A percentile compares a stretch with the other conserved stretches of the same genome.
phyloP scores from a whole-genome alignment of 2,329 filamentous ascomycete species.

The Orbilia javanica region DNA sequence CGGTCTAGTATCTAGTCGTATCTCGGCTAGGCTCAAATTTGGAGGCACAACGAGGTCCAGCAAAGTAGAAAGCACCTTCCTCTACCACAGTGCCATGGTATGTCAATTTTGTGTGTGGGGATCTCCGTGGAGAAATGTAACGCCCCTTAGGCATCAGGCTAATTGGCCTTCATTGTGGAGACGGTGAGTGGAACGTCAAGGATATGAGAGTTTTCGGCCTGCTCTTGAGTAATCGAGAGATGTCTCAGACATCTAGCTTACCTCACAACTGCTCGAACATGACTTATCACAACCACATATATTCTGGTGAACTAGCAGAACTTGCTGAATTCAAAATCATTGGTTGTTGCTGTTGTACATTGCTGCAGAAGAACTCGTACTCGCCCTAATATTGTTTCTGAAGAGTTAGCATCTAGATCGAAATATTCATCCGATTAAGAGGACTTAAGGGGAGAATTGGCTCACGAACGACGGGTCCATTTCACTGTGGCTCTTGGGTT shows the following conservation, averaged over 20 bases:
- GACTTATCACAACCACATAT: slow-evolving; percentile 48
- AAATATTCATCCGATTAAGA: slow-evolving; percentile 4
- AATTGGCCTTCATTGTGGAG: slow-evolving; percentile 46
- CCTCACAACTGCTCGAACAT: slow-evolving; percentile 31
- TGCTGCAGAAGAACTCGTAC: slow-evolving; percentile 56
- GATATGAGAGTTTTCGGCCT: slow-evolving; percentile 38
- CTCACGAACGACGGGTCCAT: slow-evolving; percentile 59
- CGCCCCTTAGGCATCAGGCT: slow-evolving; percentile 51
- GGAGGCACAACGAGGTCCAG: not conserved
- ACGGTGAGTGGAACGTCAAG: slow-evolving; percentile 40
- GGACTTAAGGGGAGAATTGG: slow-evolving; percentile 34
- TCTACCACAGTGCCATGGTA: slow-evolving; percentile 25
- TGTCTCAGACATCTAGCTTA: slow-evolving; percentile 57
- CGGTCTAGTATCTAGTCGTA: not conserved
- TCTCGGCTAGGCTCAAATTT: not conserved
- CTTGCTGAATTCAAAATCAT: slow-evolving; percentile 50
- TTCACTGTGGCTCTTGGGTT: slow-evolving; percentile 52
- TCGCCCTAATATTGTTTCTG: slow-evolving; percentile 42
- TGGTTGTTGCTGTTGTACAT: slow-evolving; percentile 51
- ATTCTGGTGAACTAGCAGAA: slow-evolving; percentile 54
- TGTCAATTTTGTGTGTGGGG: slow-evolving; percentile 24
- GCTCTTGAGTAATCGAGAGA: slow-evolving; percentile 55
- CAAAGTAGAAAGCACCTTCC: not conserved
- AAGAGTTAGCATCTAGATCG: slow-evolving; percentile 36
- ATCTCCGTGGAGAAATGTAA: slow-evolving; percentile 45